phyloP scores from a whole-genome alignment of 1,284 basidiomycete species.

The Austroboletus novae-zelandiae region DNA sequence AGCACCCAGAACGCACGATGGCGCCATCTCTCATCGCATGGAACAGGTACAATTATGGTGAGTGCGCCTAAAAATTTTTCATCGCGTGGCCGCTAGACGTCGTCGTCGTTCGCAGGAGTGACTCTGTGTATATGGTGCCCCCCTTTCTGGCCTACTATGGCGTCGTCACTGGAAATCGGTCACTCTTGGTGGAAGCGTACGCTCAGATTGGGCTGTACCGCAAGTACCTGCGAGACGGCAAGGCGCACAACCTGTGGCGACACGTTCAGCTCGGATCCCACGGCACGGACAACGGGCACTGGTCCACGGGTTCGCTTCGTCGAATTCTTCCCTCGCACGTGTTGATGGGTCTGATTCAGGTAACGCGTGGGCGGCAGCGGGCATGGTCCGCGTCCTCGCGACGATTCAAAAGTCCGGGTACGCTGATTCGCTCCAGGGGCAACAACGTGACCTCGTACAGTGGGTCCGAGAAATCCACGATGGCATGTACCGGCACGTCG shows the following conservation, averaged over 20 bases:
- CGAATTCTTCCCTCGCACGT: neutral
- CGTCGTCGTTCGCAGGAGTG: constrained; percentile 48
- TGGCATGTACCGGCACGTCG: constrained; percentile 64
- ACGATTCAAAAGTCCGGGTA: constrained; percentile 69
- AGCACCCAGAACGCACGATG: constrained; percentile 68
- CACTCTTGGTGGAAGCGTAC: constrained; percentile 69
- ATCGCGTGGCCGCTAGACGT: too few species aligned
- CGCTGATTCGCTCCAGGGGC: constrained; percentile 43
- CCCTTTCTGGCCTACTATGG: constrained; percentile 93
- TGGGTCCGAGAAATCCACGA: constrained; percentile 76
- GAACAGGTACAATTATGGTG: constrained; percentile 71
- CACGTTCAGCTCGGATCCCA: constrained; percentile 60
- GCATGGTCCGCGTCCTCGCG: constrained; percentile 79
- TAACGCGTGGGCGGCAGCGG: constrained; percentile 84
- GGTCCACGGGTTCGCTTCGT: constrained; percentile 63
- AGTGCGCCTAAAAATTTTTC: constrained; percentile 19
- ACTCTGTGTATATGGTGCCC: constrained; percentile 86
- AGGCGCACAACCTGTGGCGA: constrained; percentile 58
- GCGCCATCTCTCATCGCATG: constrained; percentile 79
- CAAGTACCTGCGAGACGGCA: constrained; percentile 50
- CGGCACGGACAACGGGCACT: constrained; percentile 59
- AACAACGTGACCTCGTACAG: constrained; percentile 58
- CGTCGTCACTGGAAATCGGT: constrained; percentile 62
- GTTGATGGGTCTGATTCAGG: constrained; percentile 40
- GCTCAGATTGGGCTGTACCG: constrained; percentile 81